Conservation (phyloP, 345 rosid species). For the Boechera retrofracta region DNA sequence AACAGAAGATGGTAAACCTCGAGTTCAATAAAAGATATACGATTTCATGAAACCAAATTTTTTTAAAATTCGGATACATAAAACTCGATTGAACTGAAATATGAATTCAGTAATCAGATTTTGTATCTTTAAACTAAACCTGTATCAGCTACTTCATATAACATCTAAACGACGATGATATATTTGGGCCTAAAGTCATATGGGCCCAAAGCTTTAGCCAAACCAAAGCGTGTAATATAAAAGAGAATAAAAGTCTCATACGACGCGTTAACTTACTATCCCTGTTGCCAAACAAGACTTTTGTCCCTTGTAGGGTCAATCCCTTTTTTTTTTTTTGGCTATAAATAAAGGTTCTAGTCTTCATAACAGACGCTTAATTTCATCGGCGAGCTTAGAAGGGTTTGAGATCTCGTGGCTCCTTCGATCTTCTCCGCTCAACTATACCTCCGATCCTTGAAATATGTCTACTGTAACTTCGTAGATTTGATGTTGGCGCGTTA, state of each 20-base stretch:
- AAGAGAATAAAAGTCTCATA: not conserved
- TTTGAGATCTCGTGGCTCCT: conserved; percentile 34
- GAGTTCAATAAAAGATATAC: too few relatives aligned
- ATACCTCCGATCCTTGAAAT: conserved; percentile 16
- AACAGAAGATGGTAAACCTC: too few relatives aligned
- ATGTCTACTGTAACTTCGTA: conserved; percentile 20
- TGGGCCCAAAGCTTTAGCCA: not conserved
- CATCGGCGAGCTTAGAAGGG: conserved; percentile 36
- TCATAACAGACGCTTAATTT: not conserved
- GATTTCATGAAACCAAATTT: too few relatives aligned
- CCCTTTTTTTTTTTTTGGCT: not conserved
- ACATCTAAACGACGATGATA: not conserved
- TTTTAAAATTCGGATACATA: too few relatives aligned
- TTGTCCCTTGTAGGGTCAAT: conserved; percentile 31
- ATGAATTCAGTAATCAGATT: too few relatives aligned
- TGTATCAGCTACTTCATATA: not conserved
- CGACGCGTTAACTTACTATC: conserved; percentile 2
- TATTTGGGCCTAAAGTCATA: not conserved
- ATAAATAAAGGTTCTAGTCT: conserved; percentile 17
- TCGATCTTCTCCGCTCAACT: conserved; percentile 21
- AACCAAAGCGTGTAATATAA: conserved; percentile 1
- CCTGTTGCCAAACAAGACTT: conserved; percentile 35
- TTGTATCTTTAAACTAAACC: not conserved
- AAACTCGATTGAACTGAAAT: not conserved
- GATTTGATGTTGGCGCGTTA: conserved; percentile 31